phyloP scores from a whole-genome alignment of 495 filamentous ascomycete species.

The Hypoxylon fuscum region DNA sequence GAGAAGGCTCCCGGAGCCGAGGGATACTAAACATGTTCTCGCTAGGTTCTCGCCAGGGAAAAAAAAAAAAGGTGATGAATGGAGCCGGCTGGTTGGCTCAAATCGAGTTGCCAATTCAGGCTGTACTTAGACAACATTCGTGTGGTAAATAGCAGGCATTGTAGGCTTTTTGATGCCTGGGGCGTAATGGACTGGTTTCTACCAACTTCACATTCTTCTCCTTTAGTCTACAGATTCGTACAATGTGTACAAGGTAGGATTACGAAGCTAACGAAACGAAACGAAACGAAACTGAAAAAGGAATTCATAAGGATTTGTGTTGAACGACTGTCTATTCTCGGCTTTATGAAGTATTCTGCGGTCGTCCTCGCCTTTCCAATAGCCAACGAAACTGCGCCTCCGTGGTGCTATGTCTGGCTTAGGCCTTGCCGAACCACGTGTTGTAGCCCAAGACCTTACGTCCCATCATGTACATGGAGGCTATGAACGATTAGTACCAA shows the following conservation, averaged over 20 bases:
- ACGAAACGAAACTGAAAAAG: neutral
- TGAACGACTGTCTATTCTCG: conserved; percentile 37
- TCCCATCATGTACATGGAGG: conserved; percentile 66
- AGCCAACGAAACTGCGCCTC: conserved; percentile 1
- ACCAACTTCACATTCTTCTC: neutral
- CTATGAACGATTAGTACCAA: conserved; percentile 55
- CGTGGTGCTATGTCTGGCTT: conserved; percentile 30
- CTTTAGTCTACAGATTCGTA: neutral
- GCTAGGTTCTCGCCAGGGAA: neutral
- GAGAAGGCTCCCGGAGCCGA: conserved; percentile 90
- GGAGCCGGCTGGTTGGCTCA: conserved; percentile 8
- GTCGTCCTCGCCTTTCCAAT: conserved; percentile 24
- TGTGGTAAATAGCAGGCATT: conserved; percentile 28
- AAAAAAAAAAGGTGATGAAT: too few species aligned
- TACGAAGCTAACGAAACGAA: neutral
- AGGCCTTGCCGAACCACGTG: conserved; percentile 82
- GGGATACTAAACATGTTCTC: conserved; percentile 56
- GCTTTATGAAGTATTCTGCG: conserved; percentile 22
- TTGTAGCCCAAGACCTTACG: conserved; percentile 77
- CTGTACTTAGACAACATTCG: conserved; percentile 31
- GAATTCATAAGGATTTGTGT: conserved; percentile 23
- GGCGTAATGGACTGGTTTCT: conserved; percentile 37
- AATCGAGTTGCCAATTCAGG: conserved; percentile 2
- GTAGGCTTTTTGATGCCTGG: conserved; percentile 25
- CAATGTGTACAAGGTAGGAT: conserved; percentile 10